Evolutionary conservation across 495 filamentous ascomycete genomes (phyloP).

Genomic region (Xylaria acuta): DNA sequence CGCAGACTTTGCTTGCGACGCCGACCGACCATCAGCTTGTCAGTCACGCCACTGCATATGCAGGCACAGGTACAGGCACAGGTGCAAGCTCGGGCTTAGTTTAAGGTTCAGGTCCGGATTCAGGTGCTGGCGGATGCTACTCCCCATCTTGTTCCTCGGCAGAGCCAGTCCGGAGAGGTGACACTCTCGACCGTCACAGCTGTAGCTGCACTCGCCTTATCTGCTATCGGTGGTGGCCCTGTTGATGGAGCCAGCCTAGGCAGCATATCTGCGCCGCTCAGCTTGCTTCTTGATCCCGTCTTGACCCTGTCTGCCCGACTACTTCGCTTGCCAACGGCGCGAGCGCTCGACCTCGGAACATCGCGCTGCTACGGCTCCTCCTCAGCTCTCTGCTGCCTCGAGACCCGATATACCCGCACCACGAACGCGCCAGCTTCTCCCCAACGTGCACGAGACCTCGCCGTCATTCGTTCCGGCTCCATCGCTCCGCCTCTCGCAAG

Average conservation of each 20-base stretch:
- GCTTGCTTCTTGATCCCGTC: slow-evolving; percentile 7
- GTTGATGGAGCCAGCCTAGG: slow-evolving; percentile 18
- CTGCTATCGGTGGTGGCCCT: slow-evolving; percentile 5
- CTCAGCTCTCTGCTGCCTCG: neutral
- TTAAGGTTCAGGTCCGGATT: neutral
- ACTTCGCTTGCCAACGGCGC: neutral
- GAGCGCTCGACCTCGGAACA: neutral
- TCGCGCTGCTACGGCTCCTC: neutral
- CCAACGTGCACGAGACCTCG: neutral
- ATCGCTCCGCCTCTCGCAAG: neutral
- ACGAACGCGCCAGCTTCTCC: neutral
- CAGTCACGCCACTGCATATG: neutral
- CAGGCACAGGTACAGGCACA: neutral
- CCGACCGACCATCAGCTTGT: neutral
- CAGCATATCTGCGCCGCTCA: neutral
- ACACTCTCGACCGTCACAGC: neutral
- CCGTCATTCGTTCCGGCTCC: neutral
- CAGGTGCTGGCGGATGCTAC: neutral
- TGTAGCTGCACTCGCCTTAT: neutral
- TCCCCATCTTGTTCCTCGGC: neutral
- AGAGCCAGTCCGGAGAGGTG: neutral
- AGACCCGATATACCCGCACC: neutral
- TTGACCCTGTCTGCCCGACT: slow-evolving; percentile 18
- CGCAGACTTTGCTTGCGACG: neutral
- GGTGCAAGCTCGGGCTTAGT: slow-evolving; percentile 2